Evolutionary conservation across 2,329 filamentous ascomycete species (phyloP).

Genomic region (Rutstroemia sp.): DNA sequence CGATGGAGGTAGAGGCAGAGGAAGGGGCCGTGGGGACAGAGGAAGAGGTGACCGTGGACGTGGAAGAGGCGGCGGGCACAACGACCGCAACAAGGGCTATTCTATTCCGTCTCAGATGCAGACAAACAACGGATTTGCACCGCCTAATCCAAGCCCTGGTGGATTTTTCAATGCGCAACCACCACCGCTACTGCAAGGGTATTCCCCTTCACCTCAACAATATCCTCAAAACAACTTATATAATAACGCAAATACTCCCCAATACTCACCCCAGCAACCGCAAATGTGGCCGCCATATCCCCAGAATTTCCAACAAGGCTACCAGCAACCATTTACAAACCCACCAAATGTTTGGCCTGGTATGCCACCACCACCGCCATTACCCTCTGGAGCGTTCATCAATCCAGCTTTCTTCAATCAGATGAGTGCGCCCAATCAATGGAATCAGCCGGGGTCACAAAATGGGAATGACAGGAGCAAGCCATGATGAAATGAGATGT

Average conservation of each 20-base stretch:
- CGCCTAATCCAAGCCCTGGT: constrained; percentile 8
- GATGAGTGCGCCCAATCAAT: constrained; percentile 13
- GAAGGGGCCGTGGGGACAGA: constrained; percentile 19
- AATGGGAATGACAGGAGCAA: constrained; percentile 8
- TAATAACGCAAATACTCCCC: background rate
- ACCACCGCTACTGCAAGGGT: constrained; percentile 1
- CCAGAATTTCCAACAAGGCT: constrained; percentile 14
- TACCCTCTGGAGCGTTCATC: constrained; percentile 23
- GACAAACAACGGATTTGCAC: constrained; percentile 8
- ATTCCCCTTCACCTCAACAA: constrained; percentile 1
- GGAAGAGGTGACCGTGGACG: constrained; percentile 21
- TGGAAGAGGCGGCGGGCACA: constrained; percentile 22
- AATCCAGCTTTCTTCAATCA: constrained; percentile 26
- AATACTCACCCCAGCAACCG: constrained; percentile 15
- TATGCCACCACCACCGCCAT: constrained; percentile 10
- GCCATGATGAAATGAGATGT: background rate
- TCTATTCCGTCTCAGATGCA: constrained; percentile 16
- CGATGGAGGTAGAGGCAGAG: constrained; percentile 19
- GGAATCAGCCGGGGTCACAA: constrained; percentile 17
- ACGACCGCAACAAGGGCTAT: constrained; percentile 18
- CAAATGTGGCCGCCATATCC: constrained; percentile 23
- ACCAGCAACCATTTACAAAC: constrained; percentile 11
- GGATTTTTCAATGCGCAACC: constrained; percentile 10
- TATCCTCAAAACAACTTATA: constrained; percentile 11
- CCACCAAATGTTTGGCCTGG: constrained; percentile 15